Evolutionary conservation across 1,284 basidiomycete species (phyloP), one percentile per base, ranked within the genome.

Genomic region (Hemileia vastatrix): DNA sequence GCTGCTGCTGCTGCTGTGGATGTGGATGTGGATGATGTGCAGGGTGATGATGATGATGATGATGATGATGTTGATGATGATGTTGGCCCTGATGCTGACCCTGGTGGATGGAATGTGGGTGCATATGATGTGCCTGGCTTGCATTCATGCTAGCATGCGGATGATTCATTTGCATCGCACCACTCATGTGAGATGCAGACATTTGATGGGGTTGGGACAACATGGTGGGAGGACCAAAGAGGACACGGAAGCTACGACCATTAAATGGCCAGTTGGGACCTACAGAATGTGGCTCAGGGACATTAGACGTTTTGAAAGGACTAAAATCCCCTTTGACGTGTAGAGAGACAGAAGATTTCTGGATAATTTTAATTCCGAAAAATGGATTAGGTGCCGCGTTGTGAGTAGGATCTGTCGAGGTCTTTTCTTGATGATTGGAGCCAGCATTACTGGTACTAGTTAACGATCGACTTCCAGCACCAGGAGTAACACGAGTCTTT

Each of bases 311-410:
- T 49, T 54, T 61, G 45, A 61, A 61, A 27, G 59, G 59, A 11
- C 51, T 61, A 13, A 61, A 61, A n/a, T 61, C 59, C 54, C 54
- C 59, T 32, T 61, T 61, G 31, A 61, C 59, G 45, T 61, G 59
- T 11, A 61, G 45, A 15, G 49, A 50, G 6, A 52, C 54, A 21
- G 51, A 61, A 21, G 51, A 51, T 48, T 61, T 61, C 31, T 61
- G 54, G 59, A 61, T 61, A 40, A 43, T 36, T 24, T 43, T 45
- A 18, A 44, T 33, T 2, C 59, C 59, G 43, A 61, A 61, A 32
- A 61, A 61, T 13, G 59, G 59, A 45, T 61, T 61, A 1, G 52
- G 51, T 13, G 52, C 19, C 15, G 9, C 51, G 11, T 33, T 53
- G n/a, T 40, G 13, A 18, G 43, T 52, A 23, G 40, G 43, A 8